Conservation (phyloP, 1,139 yeast genomes). For the Lodderomyces margitis region DNA sequence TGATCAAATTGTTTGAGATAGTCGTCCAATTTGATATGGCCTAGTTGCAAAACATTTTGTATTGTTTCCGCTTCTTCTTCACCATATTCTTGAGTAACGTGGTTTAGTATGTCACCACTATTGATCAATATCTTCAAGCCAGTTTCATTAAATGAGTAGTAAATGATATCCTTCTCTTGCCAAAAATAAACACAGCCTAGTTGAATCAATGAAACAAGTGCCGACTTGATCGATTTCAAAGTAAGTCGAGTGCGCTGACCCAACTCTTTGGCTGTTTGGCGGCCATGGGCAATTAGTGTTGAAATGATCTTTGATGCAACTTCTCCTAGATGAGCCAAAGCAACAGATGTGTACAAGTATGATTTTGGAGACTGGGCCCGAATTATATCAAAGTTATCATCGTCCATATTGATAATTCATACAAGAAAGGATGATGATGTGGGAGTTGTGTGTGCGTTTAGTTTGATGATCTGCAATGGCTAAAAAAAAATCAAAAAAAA, state of each 20-base stretch:
- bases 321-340: constrained; percentile 61
- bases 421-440: too few relatives aligned
- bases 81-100: constrained; percentile 43
- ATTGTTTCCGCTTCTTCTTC: constrained; percentile 61
- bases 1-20: constrained; percentile 45
- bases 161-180: constrained; percentile 43
- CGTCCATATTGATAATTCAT: too few relatives aligned
- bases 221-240: constrained; percentile 46
- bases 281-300: constrained; percentile 57
- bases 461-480: too few relatives aligned
- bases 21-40: constrained; percentile 67
- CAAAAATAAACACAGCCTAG: constrained; percentile 59
- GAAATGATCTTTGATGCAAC: constrained; percentile 56
- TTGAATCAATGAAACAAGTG: constrained; percentile 65
- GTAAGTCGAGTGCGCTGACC: constrained; percentile 40
- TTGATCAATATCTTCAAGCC: constrained; percentile 68
- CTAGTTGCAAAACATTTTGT: constrained; percentile 61
- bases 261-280: constrained; percentile 52
- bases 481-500: too few relatives aligned
- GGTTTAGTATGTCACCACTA: constrained; percentile 71
- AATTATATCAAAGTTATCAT: constrained; percentile 19
- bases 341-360: constrained; percentile 52
- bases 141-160: constrained; percentile 60
- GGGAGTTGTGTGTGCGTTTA: too few relatives aligned
- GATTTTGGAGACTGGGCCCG: constrained; percentile 62